Base-by-base conservation (phyloP, 1,139 yeast genomes). In the Suhomyces bribrorum region DNA sequence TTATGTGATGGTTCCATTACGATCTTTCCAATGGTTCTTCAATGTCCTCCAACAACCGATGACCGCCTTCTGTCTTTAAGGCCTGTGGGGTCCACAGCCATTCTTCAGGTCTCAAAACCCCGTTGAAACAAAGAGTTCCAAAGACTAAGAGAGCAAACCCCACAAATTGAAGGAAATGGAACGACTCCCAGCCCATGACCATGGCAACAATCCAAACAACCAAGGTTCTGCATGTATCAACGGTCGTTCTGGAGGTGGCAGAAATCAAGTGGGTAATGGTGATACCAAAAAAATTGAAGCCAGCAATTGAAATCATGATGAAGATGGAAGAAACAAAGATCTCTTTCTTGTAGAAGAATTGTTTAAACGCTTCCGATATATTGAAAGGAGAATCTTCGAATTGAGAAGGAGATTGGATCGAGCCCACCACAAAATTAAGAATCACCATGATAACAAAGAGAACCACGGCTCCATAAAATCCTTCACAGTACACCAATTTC, bases 181-280 rank as follows among this genome's bases (percentile, higher is more conserved):
- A 86, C 1, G 69, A 52, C 60, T 86, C 95, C 95, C 95, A 86
- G 3, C 94, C 94, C 50, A 86, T 57, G n/a, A 62, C 38, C 40
- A 86, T 64, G 0, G 94, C 87, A n/a, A 83, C 73, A 1, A 81
- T 36, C 95, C 95, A 86, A 14, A 86, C 90, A 28, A 84, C 64
- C 29, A 85, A 63, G 0, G 95, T 86, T 51, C 95, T 73, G 46
- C 86, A 82, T 0, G 90, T 82, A 54, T 86, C 95, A 32, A 86
- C 77, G 2, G 95, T 86, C 14, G 89, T 80, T 54, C 95, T 71
- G 3, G 92, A 74, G 0, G 95, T 86, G 25, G 95, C 95, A 37
- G 86, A 81, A 37, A 85, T 59, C 36, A 66, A 62, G 36, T 77
- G 73, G 2, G 95, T 86, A 31, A 86, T 68, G 4, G 87, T 73